Evolutionary conservation across 1,284 basidiomycete species (phyloP).

Genomic region (Tilletia setariae): DNA sequence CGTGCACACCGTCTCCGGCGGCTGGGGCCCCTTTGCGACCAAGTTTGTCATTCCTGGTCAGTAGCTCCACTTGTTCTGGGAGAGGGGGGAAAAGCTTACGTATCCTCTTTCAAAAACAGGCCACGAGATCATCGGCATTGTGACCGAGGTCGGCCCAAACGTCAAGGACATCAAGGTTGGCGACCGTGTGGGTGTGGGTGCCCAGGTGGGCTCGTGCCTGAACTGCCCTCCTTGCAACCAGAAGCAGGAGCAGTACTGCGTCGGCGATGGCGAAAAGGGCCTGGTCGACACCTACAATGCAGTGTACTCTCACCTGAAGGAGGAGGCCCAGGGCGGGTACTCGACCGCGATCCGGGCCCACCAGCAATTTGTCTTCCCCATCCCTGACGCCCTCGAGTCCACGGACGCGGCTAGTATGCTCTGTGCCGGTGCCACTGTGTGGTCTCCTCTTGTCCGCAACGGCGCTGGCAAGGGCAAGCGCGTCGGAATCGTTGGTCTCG

Average conservation of each 20-base stretch:
- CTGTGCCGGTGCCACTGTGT: constrained; percentile 68
- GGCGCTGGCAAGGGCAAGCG: constrained; percentile 65
- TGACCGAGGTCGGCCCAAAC: constrained; percentile 55
- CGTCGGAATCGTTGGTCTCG: constrained; percentile 65
- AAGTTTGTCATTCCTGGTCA: constrained; percentile 52
- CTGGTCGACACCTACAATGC: constrained; percentile 56
- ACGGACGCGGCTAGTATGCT: constrained; percentile 61
- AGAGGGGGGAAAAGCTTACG: too few species aligned
- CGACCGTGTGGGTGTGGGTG: constrained; percentile 67
- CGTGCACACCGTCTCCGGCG: constrained; percentile 47
- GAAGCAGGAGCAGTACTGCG: constrained; percentile 44
- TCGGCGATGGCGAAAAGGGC: constrained; percentile 47
- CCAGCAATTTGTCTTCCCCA: constrained; percentile 68
- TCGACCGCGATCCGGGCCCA: constrained; percentile 67
- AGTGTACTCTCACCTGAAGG: constrained; percentile 60
- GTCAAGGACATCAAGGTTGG: constrained; percentile 65
- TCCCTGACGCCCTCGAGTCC: constrained; percentile 64
- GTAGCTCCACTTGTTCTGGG: too few species aligned
- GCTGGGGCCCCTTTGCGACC: constrained; percentile 46
- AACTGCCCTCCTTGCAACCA: constrained; percentile 62
- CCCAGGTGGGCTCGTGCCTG: constrained; percentile 62
- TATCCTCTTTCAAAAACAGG: constrained; percentile 32
- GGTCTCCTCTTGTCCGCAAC: constrained; percentile 65
- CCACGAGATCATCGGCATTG: constrained; percentile 67
- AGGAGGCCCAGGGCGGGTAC: constrained; percentile 64